Base-by-base conservation (phyloP, 768 basidiomycete species). In the Mycena leptocephala region DNA sequence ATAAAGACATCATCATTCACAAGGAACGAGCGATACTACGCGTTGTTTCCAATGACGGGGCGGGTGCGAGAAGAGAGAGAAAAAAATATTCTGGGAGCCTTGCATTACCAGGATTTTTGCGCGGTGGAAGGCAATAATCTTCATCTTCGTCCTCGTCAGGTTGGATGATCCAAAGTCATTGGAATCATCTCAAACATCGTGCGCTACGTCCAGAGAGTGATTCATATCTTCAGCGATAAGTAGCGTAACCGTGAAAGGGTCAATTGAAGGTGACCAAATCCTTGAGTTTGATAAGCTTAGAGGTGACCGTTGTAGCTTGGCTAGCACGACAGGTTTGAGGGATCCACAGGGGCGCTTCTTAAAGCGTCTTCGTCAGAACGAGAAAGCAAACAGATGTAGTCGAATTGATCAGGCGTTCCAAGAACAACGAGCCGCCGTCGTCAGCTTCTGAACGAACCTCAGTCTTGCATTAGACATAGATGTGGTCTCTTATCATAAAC, bases 331-430 rank as follows among this genome's bases (percentile, higher is more conserved):
- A 14, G 8, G 24, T 24, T 51, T 1, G 0, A 62, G 2, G 14
- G 67, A 7, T 16, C 14, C 16, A 20, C 26, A 4, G 62, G 46
- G 0, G 8, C 22, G 9, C 51, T 5, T 0, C 0, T 5, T 5
- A 32, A 10, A 2, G 22, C 16, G 6, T 71, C 33, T 2, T 48
- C 24, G 11, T 48, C 16, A 0, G 13, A 32, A 2, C n/a, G n/a
- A n/a, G 58, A 43, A 6, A 71, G 35, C 5, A 53, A 16, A 5
- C 58, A n/a, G 3, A 71, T 8, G 62, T n/a, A 1, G 59, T 71
- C 1, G 58, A 71, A 10, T 71, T 61, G 46, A 71, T 62, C 8
- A 71, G n/a, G n/a, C n/a, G n/a, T n/a, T n/a, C n/a, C n/a, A n/a
- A n/a, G n/a, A n/a, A n/a, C n/a, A n/a, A n/a, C n/a, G n/a, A n/a